Evolutionary conservation across 306 rosid genomes (phyloP).

Genomic region (Corylus avellana): DNA sequence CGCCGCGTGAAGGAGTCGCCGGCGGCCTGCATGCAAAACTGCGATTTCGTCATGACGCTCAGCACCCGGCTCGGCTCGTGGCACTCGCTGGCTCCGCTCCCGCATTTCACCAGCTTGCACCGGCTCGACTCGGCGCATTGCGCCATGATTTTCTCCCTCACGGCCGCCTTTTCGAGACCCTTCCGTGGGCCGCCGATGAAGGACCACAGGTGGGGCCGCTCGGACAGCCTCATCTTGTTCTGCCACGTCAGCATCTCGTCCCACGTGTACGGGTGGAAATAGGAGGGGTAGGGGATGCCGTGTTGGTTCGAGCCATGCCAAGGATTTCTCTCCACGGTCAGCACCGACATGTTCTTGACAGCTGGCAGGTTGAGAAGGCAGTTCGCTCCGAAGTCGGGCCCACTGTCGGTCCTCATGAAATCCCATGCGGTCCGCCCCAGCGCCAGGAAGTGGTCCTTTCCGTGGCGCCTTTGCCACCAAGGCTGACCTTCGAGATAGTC

Average conservation of each 20-base stretch:
- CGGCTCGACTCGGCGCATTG: conserved; percentile 48
- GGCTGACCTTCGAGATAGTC: conserved; percentile 37
- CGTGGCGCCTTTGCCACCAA: conserved; percentile 37
- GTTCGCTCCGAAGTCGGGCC: conserved; percentile 72
- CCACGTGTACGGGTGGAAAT: conserved; percentile 59
- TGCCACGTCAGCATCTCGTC: conserved; percentile 53
- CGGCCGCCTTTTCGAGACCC: conserved; percentile 60
- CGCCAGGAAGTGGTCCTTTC: conserved; percentile 67
- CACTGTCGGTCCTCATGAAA: conserved; percentile 54
- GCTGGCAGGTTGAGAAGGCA: conserved; percentile 53
- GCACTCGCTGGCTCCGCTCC: conserved; percentile 27
- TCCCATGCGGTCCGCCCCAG: conserved; percentile 90
- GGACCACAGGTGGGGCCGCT: conserved; percentile 55
- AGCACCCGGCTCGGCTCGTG: conserved; percentile 49
- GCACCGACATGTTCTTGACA: conserved; percentile 86
- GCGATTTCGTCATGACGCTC: conserved; percentile 44
- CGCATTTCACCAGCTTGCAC: conserved; percentile 54
- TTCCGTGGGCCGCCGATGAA: conserved; percentile 65
- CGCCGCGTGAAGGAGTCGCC: conserved; percentile 79
- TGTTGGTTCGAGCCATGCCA: conserved; percentile 65
- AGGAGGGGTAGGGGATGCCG: conserved; percentile 85
- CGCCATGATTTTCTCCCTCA: conserved; percentile 50
- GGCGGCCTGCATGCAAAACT: conserved; percentile 69
- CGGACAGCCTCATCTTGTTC: conserved; percentile 10
- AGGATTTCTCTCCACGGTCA: conserved; percentile 76